A percentile compares a stretch with the other conserved stretches of the same genome.
Conservation (phyloP, 1,284 basidiomycete species). For the Ceratobasidium sp. region DNA sequence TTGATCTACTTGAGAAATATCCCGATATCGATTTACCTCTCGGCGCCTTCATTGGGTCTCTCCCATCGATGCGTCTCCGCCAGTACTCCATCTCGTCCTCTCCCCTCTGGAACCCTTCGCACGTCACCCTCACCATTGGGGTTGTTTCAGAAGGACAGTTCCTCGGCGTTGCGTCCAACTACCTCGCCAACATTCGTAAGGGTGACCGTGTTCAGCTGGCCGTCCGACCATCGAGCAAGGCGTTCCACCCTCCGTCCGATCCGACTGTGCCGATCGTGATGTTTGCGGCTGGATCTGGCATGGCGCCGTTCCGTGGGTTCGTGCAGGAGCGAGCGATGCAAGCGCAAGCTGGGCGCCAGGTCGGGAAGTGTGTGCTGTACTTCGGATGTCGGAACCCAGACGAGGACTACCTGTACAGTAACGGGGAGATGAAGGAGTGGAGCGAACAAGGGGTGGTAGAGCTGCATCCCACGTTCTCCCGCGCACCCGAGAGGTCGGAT, state of each 20-base stretch:
- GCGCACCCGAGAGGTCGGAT: slow-evolving; percentile 58
- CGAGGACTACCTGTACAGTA: slow-evolving; percentile 64
- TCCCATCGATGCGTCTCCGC: slow-evolving; percentile 67
- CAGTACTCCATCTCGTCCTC: slow-evolving; percentile 71
- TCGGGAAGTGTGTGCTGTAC: slow-evolving; percentile 65
- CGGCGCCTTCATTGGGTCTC: slow-evolving; percentile 61
- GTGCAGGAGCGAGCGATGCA: slow-evolving; percentile 68
- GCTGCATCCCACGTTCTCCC: slow-evolving; percentile 67
- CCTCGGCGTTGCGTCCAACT: slow-evolving; percentile 67
- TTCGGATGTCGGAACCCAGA: slow-evolving; percentile 66
- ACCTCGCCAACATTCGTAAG: slow-evolving; percentile 62
- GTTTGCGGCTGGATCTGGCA: slow-evolving; percentile 67
- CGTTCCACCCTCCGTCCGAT: slow-evolving; percentile 67
- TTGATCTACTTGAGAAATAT: slow-evolving; percentile 64
- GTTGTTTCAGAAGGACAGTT: slow-evolving; percentile 61
- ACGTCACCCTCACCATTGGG: slow-evolving; percentile 65
- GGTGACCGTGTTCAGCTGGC: slow-evolving; percentile 65
- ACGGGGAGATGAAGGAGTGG: slow-evolving; percentile 65
- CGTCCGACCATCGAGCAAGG: slow-evolving; percentile 62
- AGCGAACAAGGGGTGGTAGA: slow-evolving; percentile 63
- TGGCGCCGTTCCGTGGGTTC: slow-evolving; percentile 70
- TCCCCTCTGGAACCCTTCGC: slow-evolving; percentile 64
- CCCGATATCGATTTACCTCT: slow-evolving; percentile 62
- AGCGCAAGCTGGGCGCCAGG: slow-evolving; percentile 63
- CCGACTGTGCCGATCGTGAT: slow-evolving; percentile 64